Conservation (phyloP, 805 yeast species). For the Yarrowia deformans region DNA sequence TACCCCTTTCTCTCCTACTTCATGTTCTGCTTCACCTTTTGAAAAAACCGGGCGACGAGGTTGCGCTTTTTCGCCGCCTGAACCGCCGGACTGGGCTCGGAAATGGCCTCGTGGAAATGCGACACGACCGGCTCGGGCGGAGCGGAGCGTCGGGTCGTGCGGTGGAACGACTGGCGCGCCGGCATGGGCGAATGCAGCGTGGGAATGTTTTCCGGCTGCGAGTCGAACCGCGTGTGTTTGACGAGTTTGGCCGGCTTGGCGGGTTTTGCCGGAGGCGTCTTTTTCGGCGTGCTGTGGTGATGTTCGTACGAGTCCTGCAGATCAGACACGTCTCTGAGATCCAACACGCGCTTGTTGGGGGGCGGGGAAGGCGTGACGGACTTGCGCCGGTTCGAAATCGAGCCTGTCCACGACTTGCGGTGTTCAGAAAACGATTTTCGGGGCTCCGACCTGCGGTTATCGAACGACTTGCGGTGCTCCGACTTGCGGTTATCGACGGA, state of each 20-base stretch:
- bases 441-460: background rate
- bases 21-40: slow-evolving; percentile 28
- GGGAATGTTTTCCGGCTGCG: slow-evolving; percentile 18
- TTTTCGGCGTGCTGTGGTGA: slow-evolving; percentile 1
- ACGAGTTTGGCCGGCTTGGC: background rate
- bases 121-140: background rate
- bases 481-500: no score
- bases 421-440: slow-evolving; percentile 15
- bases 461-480: no score
- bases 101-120: slow-evolving; percentile 30
- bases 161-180: background rate
- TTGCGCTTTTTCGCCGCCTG: slow-evolving; percentile 25
- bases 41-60: slow-evolving; percentile 24
- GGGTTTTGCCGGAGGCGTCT: background rate
- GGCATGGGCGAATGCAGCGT: background rate
- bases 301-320: no score
- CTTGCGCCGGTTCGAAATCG: background rate
- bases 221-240: slow-evolving; percentile 29
- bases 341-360: background rate
- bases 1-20: background rate
- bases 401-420: slow-evolving; percentile 21
- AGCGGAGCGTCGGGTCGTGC: background rate
- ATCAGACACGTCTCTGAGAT: background rate
- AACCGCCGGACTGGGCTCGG: slow-evolving; percentile 15
- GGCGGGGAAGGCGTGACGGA: slow-evolving; percentile 19